Percentiles rank a stretch among this genome's conserved stretches.
Evolutionary conservation across 345 rosid genomes (phyloP).

Genomic region (Citrus australasica): DNA sequence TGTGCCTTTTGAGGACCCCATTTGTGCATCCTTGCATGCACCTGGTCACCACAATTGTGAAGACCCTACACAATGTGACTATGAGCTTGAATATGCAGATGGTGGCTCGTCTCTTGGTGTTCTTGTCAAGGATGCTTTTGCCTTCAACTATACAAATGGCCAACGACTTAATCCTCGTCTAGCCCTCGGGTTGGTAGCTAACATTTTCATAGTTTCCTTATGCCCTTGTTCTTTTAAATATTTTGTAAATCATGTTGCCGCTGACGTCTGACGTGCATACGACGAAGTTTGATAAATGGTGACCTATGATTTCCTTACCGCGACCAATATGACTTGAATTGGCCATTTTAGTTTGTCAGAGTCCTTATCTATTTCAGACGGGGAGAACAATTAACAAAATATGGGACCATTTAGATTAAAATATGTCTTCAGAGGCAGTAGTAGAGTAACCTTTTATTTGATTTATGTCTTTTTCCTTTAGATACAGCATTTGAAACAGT

Average conservation of each 20-base stretch:
- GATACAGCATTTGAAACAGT: neutral
- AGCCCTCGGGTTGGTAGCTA: conserved; percentile 60
- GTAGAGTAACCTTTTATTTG: neutral
- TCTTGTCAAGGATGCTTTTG: conserved; percentile 70
- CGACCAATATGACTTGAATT: neutral
- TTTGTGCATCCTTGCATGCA: conserved; percentile 69
- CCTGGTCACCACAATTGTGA: conserved; percentile 49
- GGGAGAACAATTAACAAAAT: neutral
- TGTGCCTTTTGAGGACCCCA: conserved; percentile 61
- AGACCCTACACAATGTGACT: conserved; percentile 72
- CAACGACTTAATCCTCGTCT: conserved; percentile 52
- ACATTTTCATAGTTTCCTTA: neutral
- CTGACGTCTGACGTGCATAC: neutral
- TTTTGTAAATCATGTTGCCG: neutral
- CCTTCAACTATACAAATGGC: conserved; percentile 58
- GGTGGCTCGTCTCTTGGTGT: conserved; percentile 93
- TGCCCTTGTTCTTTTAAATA: neutral
- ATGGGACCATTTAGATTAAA: neutral
- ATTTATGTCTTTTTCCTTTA: neutral
- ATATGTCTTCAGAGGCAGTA: neutral
- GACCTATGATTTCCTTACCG: neutral
- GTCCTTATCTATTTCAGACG: neutral
- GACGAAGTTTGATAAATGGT: neutral
- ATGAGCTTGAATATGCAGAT: conserved; percentile 89
- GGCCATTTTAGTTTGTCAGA: neutral